phyloP scores from a whole-genome alignment of 495 filamentous ascomycete species.

The Xylaria telfairii region DNA sequence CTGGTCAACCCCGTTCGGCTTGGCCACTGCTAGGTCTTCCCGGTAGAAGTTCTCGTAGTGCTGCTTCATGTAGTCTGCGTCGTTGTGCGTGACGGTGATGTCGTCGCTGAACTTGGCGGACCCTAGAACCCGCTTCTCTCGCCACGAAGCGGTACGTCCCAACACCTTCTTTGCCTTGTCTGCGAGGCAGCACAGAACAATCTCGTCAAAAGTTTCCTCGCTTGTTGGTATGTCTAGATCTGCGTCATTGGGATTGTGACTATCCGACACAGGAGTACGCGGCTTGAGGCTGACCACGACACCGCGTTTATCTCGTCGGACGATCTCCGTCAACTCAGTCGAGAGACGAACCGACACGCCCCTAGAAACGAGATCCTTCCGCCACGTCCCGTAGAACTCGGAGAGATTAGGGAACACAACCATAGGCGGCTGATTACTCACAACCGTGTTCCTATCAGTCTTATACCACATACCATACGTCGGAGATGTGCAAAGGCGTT shows the following conservation, averaged over 20 bases:
- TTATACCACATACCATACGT: slow-evolving; percentile 82
- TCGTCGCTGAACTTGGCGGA: slow-evolving; percentile 82
- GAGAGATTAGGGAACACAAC: slow-evolving; percentile 79
- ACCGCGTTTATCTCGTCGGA: slow-evolving; percentile 62
- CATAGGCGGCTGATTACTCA: slow-evolving; percentile 79
- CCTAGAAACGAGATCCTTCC: slow-evolving; percentile 60
- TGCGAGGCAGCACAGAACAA: slow-evolving; percentile 77
- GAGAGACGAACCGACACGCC: slow-evolving; percentile 70
- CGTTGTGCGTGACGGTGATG: slow-evolving; percentile 82
- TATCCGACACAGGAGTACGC: slow-evolving; percentile 37
- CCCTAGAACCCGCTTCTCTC: slow-evolving; percentile 71
- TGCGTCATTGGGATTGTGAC: slow-evolving; percentile 45
- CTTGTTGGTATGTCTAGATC: slow-evolving; percentile 40
- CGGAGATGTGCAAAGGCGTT: slow-evolving; percentile 75
- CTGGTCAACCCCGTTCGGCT: slow-evolving; percentile 39
- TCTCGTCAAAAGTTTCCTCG: slow-evolving; percentile 67
- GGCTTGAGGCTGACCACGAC: slow-evolving; percentile 56
- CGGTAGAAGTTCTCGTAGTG: slow-evolving; percentile 78
- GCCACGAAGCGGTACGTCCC: slow-evolving; percentile 64
- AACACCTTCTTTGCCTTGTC: slow-evolving; percentile 75
- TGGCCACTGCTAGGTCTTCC: slow-evolving; percentile 39
- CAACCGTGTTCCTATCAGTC: slow-evolving; percentile 60
- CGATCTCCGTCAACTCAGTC: slow-evolving; percentile 64
- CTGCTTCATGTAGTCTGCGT: slow-evolving; percentile 73
- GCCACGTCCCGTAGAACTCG: slow-evolving; percentile 75